phyloP scores from a whole-genome alignment of 495 filamentous ascomycete species.

The Penicilliopsis zonata region DNA sequence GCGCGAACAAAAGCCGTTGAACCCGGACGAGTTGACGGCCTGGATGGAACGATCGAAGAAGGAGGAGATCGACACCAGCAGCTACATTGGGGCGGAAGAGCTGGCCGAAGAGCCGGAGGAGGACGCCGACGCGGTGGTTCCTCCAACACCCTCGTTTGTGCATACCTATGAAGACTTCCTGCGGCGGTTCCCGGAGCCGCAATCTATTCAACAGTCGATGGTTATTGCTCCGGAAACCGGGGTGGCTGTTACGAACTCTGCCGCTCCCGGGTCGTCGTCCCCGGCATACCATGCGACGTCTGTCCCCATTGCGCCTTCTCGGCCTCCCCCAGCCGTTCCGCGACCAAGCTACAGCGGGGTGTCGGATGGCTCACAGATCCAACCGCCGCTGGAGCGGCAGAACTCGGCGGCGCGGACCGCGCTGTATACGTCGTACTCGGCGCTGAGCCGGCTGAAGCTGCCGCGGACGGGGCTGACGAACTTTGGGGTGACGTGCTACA shows the following conservation, averaged over 20 bases:
- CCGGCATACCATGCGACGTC: constrained; percentile 26
- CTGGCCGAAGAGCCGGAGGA: constrained; percentile 26
- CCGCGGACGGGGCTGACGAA: constrained; percentile 68
- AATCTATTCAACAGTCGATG: constrained; percentile 69
- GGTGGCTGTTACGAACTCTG: constrained; percentile 8
- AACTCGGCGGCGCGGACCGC: constrained; percentile 33
- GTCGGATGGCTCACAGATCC: constrained; percentile 49
- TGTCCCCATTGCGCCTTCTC: constrained; percentile 31
- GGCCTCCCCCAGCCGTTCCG: constrained; percentile 77
- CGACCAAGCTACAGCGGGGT: constrained; percentile 83
- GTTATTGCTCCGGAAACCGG: constrained; percentile 22
- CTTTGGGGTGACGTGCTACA: constrained; percentile 76
- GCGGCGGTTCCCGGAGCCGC: constrained; percentile 67
- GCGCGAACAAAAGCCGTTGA: constrained; percentile 46
- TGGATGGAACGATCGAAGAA: constrained; percentile 49
- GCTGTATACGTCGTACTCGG: constrained; percentile 29
- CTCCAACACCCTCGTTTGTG: constrained; percentile 27
- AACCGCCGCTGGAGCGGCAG: constrained; percentile 36
- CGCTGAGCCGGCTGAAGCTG: constrained; percentile 37
- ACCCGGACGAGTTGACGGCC: constrained; percentile 45
- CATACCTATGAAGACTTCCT: constrained; percentile 64
- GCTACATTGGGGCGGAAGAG: constrained; percentile 27
- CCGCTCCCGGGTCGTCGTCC: too few relatives aligned
- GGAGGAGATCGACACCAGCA: constrained; percentile 37
- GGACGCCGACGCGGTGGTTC: constrained; percentile 17